phyloP scores from a whole-genome alignment of 73 alveolate genomes.

The Tetrahymena malaccensis region DNA sequence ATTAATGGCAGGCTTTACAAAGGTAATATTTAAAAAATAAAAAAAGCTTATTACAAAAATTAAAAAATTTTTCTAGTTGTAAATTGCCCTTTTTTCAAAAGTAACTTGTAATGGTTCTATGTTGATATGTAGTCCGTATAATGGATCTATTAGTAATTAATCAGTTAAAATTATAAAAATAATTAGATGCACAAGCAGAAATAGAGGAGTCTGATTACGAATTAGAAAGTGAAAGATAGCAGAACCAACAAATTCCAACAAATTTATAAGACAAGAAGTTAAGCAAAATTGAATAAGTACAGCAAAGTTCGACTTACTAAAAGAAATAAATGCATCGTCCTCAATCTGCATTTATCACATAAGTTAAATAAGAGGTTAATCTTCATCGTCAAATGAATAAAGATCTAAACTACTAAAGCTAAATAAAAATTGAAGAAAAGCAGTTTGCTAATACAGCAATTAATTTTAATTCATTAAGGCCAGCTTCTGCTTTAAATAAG shows the following conservation, averaged over 20 bases:
- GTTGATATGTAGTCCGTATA: too few species aligned
- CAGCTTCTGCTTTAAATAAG: background rate
- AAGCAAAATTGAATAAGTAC: background rate
- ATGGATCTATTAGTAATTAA: background rate
- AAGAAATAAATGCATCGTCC: background rate
- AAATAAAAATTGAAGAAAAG: background rate
- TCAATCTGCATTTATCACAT: background rate
- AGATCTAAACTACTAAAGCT: background rate
- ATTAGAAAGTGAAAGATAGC: background rate
- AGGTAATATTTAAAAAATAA: background rate
- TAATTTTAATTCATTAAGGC: background rate
- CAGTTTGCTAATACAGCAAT: background rate
- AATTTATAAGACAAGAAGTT: background rate
- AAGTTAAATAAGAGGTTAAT: background rate
- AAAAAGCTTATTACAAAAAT: background rate
- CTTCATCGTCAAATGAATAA: background rate
- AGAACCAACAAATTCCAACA: background rate
- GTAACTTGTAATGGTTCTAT: too few species aligned
- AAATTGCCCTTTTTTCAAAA: too few species aligned
- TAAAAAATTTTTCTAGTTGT: too few species aligned
- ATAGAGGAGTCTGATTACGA: background rate
- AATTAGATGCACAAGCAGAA: background rate
- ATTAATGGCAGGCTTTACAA: background rate
- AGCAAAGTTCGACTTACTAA: background rate
- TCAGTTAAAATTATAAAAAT: background rate